These are phyloP conservation scores for Clarireedia homoeocarpa DNA, from an alignment of 2,329 filamentous ascomycete species.

Conservation along the genomic window DNA sequence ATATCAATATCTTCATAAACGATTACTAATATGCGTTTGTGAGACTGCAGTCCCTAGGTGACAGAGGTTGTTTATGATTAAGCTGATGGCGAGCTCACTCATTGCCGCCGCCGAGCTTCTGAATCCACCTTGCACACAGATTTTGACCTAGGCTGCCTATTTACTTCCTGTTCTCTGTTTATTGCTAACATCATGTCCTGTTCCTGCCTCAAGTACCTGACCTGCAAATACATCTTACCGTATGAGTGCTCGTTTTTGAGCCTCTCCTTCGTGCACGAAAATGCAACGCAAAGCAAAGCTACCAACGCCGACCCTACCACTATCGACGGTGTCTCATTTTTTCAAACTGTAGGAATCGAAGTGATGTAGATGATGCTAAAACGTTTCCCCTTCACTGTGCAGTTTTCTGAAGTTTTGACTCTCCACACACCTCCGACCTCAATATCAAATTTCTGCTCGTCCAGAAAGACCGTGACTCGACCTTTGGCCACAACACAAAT, in stretches of 20 bases:
- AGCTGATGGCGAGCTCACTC: too few relatives aligned
- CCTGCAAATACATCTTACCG: too few relatives aligned
- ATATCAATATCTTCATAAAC: too few relatives aligned
- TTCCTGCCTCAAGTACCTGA: too few relatives aligned
- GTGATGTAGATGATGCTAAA: not conserved
- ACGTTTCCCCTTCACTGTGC: slow-evolving; percentile 1
- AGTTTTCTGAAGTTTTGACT: slow-evolving; percentile 14
- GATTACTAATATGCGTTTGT: too few relatives aligned
- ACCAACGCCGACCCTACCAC: not conserved
- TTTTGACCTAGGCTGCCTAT: too few relatives aligned
- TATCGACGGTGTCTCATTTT: not conserved
- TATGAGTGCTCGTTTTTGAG: not conserved
- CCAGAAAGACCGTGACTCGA: slow-evolving; percentile 14
- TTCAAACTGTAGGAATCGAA: not conserved
- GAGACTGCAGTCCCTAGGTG: too few relatives aligned
- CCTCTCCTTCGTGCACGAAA: not conserved
- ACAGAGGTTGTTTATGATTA: too few relatives aligned
- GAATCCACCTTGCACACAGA: too few relatives aligned
- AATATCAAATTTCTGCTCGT: slow-evolving; percentile 12
- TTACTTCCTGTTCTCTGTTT: too few relatives aligned
- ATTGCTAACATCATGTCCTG: too few relatives aligned
- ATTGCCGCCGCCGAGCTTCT: too few relatives aligned
- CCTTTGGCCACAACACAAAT: slow-evolving; percentile 17
- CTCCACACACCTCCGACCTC: slow-evolving; percentile 17
- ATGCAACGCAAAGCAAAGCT: not conserved